A percentile compares a stretch with the other conserved stretches of the same genome.
phyloP scores from a whole-genome alignment of 176 grass and related monocot genomes.

The Areca catechu region DNA sequence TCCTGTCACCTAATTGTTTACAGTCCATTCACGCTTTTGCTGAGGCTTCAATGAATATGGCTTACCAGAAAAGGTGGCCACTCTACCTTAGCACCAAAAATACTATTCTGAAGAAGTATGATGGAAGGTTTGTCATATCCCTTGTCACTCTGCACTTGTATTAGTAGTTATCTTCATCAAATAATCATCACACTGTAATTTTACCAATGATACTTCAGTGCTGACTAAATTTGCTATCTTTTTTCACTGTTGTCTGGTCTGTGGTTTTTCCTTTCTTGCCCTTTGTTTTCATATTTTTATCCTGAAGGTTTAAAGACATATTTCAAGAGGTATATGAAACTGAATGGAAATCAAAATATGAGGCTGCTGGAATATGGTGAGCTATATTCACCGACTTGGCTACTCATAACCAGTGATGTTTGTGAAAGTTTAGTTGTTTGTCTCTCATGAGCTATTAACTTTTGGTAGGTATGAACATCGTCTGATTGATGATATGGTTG shows the following conservation, averaged over 20 bases:
- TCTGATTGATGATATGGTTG: conserved; percentile 99
- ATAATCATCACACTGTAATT: no score
- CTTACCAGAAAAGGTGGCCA: conserved; percentile 92
- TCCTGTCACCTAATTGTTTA: conserved; percentile 4
- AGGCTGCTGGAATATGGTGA: conserved; percentile 86
- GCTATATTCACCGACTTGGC: background rate
- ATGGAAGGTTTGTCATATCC: conserved; percentile 53
- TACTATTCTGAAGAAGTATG: conserved; percentile 98
- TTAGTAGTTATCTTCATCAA: no score
- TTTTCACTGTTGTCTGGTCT: no score
- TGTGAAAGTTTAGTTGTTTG: background rate
- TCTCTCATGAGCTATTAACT: conserved; percentile 9
- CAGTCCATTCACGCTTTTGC: conserved; percentile 86
- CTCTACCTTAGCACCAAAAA: conserved; percentile 98
- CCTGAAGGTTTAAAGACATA: conserved; percentile 85
- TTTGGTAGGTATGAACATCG: conserved; percentile 84
- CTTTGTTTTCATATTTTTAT: conserved; percentile 6
- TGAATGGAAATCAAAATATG: conserved; percentile 79
- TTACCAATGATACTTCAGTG: no score
- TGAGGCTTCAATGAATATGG: conserved; percentile 78
- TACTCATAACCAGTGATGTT: conserved; percentile 3
- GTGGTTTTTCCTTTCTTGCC: no score
- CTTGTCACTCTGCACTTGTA: background rate
- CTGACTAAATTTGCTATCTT: no score
- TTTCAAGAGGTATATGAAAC: conserved; percentile 98